Percentiles rank a stretch among this genome's conserved stretches.
Evolutionary conservation across 2,329 filamentous ascomycete species (phyloP).

Genomic region (Ceratocystis ficicola): DNA sequence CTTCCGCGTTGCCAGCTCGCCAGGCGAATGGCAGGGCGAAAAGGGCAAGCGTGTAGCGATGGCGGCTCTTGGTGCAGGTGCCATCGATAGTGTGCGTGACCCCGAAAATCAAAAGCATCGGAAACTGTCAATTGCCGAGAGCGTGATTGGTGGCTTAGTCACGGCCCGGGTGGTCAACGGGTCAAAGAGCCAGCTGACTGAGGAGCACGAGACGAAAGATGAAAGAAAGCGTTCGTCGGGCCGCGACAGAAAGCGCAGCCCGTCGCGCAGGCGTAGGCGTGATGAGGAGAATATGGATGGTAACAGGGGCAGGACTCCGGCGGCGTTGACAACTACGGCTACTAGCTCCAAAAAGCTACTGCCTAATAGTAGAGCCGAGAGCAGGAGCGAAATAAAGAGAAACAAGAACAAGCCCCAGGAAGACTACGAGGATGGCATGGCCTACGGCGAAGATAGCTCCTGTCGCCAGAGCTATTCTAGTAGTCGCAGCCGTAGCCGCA

Average conservation of each 20-base stretch:
- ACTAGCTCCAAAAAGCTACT: constrained; percentile 47
- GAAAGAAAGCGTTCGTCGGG: constrained; percentile 26
- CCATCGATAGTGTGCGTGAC: constrained; percentile 67
- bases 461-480: constrained; percentile 35
- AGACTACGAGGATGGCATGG: constrained; percentile 19
- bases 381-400: constrained; percentile 30
- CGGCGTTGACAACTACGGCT: constrained; percentile 50
- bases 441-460: constrained; percentile 33
- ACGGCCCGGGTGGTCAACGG: constrained; percentile 80
- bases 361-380: background rate
- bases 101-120: constrained; percentile 62
- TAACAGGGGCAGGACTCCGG: constrained; percentile 31
- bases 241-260: constrained; percentile 24
- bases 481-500: constrained; percentile 26
- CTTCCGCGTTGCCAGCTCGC: constrained; percentile 78
- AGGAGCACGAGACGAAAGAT: constrained; percentile 43
- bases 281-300: constrained; percentile 36
- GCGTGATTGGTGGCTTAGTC: constrained; percentile 76
- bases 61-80: constrained; percentile 72
- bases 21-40: constrained; percentile 77
- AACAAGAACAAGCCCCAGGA: background rate
- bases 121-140: constrained; percentile 73
- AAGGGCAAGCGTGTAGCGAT: constrained; percentile 89
- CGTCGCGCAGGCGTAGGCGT: constrained; percentile 23
- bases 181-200: constrained; percentile 52